A percentile compares a stretch with the other conserved stretches of the same genome.
phyloP scores from a whole-genome alignment of 192 early-diverging fungal species.

The Coemansia sp. region DNA sequence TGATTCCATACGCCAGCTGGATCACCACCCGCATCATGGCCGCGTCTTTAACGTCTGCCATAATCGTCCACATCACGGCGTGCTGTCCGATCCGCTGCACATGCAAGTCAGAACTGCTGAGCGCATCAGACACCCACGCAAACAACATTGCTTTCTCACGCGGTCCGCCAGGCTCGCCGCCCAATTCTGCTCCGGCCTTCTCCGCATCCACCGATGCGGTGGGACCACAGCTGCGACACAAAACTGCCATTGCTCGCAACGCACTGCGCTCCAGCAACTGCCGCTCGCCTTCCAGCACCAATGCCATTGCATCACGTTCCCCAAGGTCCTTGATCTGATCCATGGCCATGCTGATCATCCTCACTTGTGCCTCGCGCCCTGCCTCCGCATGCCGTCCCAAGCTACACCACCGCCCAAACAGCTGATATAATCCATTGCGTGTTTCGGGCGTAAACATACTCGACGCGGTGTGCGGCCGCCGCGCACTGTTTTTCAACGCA shows the following conservation, averaged over 20 bases:
- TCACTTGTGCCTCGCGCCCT: slow-evolving; percentile 62
- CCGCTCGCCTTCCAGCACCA: slow-evolving; percentile 74
- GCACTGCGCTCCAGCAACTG: slow-evolving; percentile 73
- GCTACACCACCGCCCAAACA: slow-evolving; percentile 94
- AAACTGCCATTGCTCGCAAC: slow-evolving; percentile 82
- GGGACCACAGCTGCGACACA: slow-evolving; percentile 53
- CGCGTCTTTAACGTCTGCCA: slow-evolving; percentile 22
- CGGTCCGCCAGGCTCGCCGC: slow-evolving; percentile 35
- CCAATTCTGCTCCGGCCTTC: slow-evolving; percentile 1
- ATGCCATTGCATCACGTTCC: slow-evolving; percentile 62
- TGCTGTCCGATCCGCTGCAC: slow-evolving; percentile 40
- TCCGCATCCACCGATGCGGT: slow-evolving; percentile 2
- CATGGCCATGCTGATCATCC: slow-evolving; percentile 64
- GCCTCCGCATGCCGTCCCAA: slow-evolving; percentile 61
- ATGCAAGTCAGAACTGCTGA: slow-evolving; percentile 20
- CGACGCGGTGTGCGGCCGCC: slow-evolving; percentile 6
- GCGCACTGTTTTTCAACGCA: background rate
- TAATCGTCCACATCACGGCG: slow-evolving; percentile 44
- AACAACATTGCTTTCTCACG: slow-evolving; percentile 44
- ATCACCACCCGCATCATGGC: slow-evolving; percentile 40
- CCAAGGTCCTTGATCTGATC: slow-evolving; percentile 69
- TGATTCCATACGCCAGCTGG: slow-evolving; percentile 42
- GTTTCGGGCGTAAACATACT: slow-evolving; percentile 74
- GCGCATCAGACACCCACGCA: slow-evolving; percentile 46
- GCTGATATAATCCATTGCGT: slow-evolving; percentile 69